Conservation (phyloP, 2,329 filamentous ascomycete species). For the Purpureocillium takamizusanense region DNA sequence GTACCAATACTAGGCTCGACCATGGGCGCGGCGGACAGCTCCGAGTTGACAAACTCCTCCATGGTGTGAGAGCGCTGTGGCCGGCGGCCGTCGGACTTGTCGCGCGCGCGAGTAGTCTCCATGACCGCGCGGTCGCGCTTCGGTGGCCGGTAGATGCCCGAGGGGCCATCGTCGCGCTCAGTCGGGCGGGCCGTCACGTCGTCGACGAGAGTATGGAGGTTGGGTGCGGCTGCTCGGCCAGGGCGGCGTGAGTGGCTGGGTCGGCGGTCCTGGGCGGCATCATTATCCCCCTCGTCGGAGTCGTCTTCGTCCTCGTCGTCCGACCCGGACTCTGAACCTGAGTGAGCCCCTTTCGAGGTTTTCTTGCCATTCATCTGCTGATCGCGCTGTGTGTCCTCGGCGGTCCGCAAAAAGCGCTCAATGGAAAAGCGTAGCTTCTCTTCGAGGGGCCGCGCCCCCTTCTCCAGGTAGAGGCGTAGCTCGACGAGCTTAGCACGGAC, state of each 20-base stretch:
- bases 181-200: conserved; percentile 19
- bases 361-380: conserved; percentile 18
- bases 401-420: conserved; percentile 84
- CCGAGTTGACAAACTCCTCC: conserved; percentile 83
- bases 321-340: conserved; percentile 17
- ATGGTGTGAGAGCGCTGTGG: conserved; percentile 72
- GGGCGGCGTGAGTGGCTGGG: conserved; percentile 1
- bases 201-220: conserved; percentile 21
- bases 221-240: conserved; percentile 21
- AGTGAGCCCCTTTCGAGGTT: conserved; percentile 9
- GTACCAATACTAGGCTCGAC: conserved; percentile 88
- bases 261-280: conserved; percentile 7
- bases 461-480: conserved; percentile 84
- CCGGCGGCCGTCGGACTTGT: conserved; percentile 51
- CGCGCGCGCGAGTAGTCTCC: conserved; percentile 55
- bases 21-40: conserved; percentile 72
- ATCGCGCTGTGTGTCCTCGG: conserved; percentile 58
- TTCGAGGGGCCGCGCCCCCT: conserved; percentile 83
- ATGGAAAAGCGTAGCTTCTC: conserved; percentile 90
- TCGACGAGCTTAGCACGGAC: conserved; percentile 84
- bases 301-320: conserved; percentile 24
- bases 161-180: conserved; percentile 25
- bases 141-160: conserved; percentile 81
- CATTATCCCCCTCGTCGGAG: conserved; percentile 26
- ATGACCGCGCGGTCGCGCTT: conserved; percentile 81